Evolutionary conservation across 768 basidiomycete species (phyloP).

Genomic region (Lentinula edodes): DNA sequence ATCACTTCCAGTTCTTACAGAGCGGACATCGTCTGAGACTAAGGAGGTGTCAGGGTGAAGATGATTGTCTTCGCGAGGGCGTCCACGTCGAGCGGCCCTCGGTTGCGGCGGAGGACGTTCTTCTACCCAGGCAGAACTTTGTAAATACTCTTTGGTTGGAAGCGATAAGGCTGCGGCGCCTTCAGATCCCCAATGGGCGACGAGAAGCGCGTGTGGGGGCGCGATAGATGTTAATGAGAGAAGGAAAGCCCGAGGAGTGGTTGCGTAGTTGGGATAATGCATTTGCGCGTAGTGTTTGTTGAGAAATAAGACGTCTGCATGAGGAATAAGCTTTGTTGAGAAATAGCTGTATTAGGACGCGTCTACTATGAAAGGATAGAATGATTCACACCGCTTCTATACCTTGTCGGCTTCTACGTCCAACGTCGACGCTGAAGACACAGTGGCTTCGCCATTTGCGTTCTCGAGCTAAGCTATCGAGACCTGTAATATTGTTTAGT

Average conservation of each 20-base stretch:
- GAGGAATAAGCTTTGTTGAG: slow-evolving; percentile 60
- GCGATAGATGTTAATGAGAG: slow-evolving; percentile 66
- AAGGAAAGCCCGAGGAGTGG: slow-evolving; percentile 70
- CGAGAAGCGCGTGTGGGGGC: slow-evolving; percentile 70
- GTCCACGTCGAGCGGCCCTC: slow-evolving; percentile 13
- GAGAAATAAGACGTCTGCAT: slow-evolving; percentile 80
- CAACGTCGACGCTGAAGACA: slow-evolving; percentile 77
- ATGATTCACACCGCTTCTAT: slow-evolving; percentile 63
- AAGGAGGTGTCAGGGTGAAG: slow-evolving; percentile 6
- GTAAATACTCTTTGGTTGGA: slow-evolving; percentile 83
- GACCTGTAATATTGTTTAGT: slow-evolving; percentile 66
- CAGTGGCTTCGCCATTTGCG: slow-evolving; percentile 80
- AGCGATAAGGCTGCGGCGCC: slow-evolving; percentile 78
- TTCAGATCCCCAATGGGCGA: slow-evolving; percentile 75
- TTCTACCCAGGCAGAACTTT: slow-evolving; percentile 77
- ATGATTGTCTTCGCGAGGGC: neutral
- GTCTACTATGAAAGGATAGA: neutral
- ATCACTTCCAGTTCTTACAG: slow-evolving; percentile 65
- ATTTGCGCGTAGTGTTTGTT: slow-evolving; percentile 67
- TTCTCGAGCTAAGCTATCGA: slow-evolving; percentile 79
- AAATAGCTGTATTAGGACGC: neutral
- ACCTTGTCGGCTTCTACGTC: slow-evolving; percentile 67
- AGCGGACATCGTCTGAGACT: slow-evolving; percentile 28
- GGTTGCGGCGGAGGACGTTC: slow-evolving; percentile 21
- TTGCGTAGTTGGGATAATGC: slow-evolving; percentile 51